These are phyloP conservation scores for Periglandula ipomoeae DNA, from an alignment of 2,329 filamentous ascomycete genomes.

Conservation along the genomic window DNA sequence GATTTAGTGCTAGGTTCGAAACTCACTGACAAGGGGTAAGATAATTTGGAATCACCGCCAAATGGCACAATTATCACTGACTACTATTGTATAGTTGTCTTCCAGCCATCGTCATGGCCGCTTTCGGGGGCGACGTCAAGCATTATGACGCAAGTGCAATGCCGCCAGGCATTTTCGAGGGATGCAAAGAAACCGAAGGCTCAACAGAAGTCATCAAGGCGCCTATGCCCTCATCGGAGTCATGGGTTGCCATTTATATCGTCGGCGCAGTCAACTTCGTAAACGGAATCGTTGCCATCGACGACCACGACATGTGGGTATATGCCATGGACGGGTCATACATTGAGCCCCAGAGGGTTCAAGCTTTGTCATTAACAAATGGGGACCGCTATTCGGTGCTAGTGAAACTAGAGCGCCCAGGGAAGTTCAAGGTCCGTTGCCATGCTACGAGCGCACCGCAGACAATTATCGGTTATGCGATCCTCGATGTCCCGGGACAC, in stretches of 20 bases:
- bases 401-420: slow-evolving; percentile 22
- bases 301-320: slow-evolving; percentile 43
- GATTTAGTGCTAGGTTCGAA: slow-evolving; percentile 17
- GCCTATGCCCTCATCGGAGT: slow-evolving; percentile 10
- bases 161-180: slow-evolving; percentile 33
- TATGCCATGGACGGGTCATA: slow-evolving; percentile 46
- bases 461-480: slow-evolving; percentile 43
- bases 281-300: slow-evolving; percentile 36
- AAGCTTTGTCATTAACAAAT: slow-evolving; percentile 38
- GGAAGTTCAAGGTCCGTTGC: slow-evolving; percentile 46
- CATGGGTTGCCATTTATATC: slow-evolving; percentile 46
- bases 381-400: slow-evolving; percentile 45
- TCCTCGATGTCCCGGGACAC: slow-evolving; percentile 27
- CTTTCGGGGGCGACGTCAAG: slow-evolving; percentile 19
- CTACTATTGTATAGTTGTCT: slow-evolving; percentile 21
- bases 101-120: slow-evolving; percentile 30
- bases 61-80: not conserved
- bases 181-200: slow-evolving; percentile 38
- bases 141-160: slow-evolving; percentile 21
- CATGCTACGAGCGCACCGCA: slow-evolving; percentile 41
- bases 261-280: slow-evolving; percentile 41
- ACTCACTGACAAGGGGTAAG: slow-evolving; percentile 34
- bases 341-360: slow-evolving; percentile 40
- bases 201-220: slow-evolving; percentile 32
- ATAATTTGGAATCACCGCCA: not conserved